Conservation (phyloP, 1,139 yeast genomes). For the Candida sanyaensis region DNA sequence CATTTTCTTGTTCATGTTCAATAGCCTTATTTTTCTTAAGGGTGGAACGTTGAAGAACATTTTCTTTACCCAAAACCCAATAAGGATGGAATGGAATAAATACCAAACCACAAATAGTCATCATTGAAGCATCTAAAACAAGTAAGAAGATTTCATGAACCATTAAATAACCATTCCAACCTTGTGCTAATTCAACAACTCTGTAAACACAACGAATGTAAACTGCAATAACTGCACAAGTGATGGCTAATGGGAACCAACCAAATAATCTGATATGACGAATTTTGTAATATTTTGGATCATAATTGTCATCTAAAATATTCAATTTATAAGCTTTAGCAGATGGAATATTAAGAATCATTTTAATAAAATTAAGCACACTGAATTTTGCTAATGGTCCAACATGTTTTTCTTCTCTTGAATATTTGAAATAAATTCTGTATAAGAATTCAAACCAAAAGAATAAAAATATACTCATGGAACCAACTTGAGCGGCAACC, state of each 20-base stretch:
- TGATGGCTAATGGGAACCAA: constrained; percentile 49
- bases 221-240: constrained; percentile 52
- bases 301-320: constrained; percentile 30
- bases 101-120: constrained; percentile 40
- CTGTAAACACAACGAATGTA: constrained; percentile 76
- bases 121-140: constrained; percentile 76
- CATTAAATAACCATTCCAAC: constrained; percentile 72
- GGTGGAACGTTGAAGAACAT: constrained; percentile 12
- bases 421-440: constrained; percentile 36
- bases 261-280: constrained; percentile 41
- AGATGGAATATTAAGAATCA: constrained; percentile 24
- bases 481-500: constrained; percentile 70
- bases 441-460: constrained; percentile 56
- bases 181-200: constrained; percentile 72
- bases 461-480: constrained; percentile 64
- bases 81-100: constrained; percentile 65
- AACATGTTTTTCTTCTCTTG: constrained; percentile 7
- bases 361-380: constrained; percentile 25
- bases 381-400: constrained; percentile 26
- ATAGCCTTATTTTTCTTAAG: constrained; percentile 9
- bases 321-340: constrained; percentile 15
- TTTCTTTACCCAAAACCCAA: constrained; percentile 41
- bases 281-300: constrained; percentile 38
- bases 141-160: constrained; percentile 69
- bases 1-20: too few species aligned